These are phyloP conservation scores for Knufia fluminis DNA, from an alignment of 2,329 filamentous ascomycete species.

Conservation along the genomic window DNA sequence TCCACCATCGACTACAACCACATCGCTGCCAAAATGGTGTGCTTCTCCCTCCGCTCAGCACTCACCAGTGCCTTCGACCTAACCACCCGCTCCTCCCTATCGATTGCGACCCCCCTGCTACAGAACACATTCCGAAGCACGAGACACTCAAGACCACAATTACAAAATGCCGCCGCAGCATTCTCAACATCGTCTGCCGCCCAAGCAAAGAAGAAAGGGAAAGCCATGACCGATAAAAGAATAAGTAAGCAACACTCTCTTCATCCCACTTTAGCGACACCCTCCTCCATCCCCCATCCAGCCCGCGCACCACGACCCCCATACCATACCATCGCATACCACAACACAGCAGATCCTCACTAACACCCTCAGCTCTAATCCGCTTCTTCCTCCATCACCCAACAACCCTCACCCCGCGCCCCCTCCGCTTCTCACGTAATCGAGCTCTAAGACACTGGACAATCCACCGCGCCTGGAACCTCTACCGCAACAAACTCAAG, in stretches of 20 bases:
- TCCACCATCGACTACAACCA: too few species aligned
- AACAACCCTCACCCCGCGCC: conserved; percentile 50
- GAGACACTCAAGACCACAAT: conserved; percentile 12
- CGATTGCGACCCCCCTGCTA: conserved; percentile 5
- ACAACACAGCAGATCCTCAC: too few species aligned
- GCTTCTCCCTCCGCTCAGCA: conserved; percentile 34
- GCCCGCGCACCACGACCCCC: conserved; percentile 20
- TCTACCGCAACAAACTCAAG: conserved; percentile 63
- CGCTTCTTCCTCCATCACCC: conserved; percentile 63
- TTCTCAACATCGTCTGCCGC: conserved; percentile 34
- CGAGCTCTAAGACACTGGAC: conserved; percentile 94
- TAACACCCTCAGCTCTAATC: conserved; percentile 45
- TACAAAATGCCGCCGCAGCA: conserved; percentile 26
- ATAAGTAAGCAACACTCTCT: conserved; percentile 38
- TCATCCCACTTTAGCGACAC: too few species aligned
- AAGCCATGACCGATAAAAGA: conserved; percentile 29
- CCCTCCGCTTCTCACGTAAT: conserved; percentile 80
- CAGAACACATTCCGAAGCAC: conserved; percentile 11
- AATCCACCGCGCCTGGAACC: conserved; percentile 89
- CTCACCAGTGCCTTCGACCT: conserved; percentile 39
- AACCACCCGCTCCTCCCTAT: conserved; percentile 25
- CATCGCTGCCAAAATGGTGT: conserved; percentile 13
- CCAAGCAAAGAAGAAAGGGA: conserved; percentile 31
- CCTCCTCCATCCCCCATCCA: too few species aligned
- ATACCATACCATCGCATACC: too few species aligned